Percentiles rank a stretch among this genome's conserved stretches.
These are phyloP conservation scores for Magnolia kwangsiensis DNA, from an alignment of 164 flowering plant species.

Conservation along the genomic window DNA sequence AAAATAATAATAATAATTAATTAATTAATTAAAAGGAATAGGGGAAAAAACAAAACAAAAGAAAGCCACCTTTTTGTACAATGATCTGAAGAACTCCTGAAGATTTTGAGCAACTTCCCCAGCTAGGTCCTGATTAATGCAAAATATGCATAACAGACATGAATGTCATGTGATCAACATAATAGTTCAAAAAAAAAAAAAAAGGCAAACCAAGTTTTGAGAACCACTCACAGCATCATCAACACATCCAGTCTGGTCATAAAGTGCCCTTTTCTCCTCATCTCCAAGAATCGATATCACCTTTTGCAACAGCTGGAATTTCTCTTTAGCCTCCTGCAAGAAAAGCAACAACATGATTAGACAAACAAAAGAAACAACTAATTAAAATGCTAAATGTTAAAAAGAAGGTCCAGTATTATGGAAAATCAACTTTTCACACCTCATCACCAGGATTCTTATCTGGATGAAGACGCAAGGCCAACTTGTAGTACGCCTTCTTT, in stretches of 20 bases:
- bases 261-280: slow-evolving; percentile 84
- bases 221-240: slow-evolving; percentile 86
- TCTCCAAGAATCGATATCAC: slow-evolving; percentile 94
- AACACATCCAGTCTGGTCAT: slow-evolving; percentile 94
- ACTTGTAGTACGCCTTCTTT: slow-evolving; percentile 86
- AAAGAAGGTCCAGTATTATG: neutral
- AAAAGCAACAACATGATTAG: neutral
- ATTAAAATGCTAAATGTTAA: neutral
- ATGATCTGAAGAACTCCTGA: slow-evolving; percentile 60
- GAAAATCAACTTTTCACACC: slow-evolving; percentile 33
- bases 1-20: neutral
- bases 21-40: no score
- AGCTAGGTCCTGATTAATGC: slow-evolving; percentile 64
- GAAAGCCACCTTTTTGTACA: slow-evolving; percentile 73
- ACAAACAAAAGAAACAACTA: neutral
- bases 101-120: slow-evolving; percentile 66
- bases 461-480: slow-evolving; percentile 94
- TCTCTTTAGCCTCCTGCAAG: slow-evolving; percentile 87
- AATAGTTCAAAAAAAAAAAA: neutral
- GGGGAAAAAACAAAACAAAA: neutral
- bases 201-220: neutral
- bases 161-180: neutral
- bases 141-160: neutral
- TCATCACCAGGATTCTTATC: slow-evolving; percentile 97
- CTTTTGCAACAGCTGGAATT: slow-evolving; percentile 92